A percentile compares a stretch with the other conserved stretches of the same genome.
Evolutionary conservation across 2,329 filamentous ascomycete genomes (phyloP).

Genomic region (Diaporthe destruens): DNA sequence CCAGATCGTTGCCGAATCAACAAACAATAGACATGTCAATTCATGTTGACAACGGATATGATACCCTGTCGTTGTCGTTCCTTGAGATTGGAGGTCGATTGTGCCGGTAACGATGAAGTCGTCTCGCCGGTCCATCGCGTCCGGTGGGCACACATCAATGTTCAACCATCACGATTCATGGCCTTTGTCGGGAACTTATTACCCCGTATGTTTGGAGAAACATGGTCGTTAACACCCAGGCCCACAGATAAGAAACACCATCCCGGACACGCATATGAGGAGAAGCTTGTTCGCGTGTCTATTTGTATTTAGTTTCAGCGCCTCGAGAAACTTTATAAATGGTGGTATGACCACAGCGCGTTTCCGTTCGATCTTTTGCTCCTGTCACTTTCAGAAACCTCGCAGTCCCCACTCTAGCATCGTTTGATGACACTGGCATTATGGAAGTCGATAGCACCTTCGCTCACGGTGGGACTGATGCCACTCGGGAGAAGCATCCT

Average conservation of each 20-base stretch:
- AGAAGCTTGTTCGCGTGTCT: constrained; percentile 1
- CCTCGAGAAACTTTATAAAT: background rate
- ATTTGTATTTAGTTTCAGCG: constrained; percentile 4
- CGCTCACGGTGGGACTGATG: background rate
- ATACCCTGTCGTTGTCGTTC: background rate
- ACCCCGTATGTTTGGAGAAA: constrained; percentile 24
- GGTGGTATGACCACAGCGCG: constrained; percentile 14
- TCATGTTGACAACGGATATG: too few species aligned
- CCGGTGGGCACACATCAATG: background rate
- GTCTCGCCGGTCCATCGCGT: background rate
- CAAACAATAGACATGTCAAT: background rate
- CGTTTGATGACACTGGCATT: background rate
- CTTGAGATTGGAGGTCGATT: background rate
- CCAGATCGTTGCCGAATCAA: background rate
- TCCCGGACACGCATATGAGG: background rate
- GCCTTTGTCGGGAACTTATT: constrained; percentile 6
- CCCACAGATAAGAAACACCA: constrained; percentile 31
- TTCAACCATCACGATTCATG: constrained; percentile 16
- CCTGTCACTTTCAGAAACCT: background rate
- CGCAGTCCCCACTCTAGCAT: background rate
- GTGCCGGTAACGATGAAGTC: background rate
- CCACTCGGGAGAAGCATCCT: constrained; percentile 13
- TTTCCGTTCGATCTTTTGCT: background rate
- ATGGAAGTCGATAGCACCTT: background rate
- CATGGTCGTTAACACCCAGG: constrained; percentile 33